A percentile compares a stretch with the other conserved stretches of the same genome.
These are phyloP conservation scores for Candida sanyaensis DNA, from an alignment of 1,139 yeast genomes.

Conservation along the genomic window DNA sequence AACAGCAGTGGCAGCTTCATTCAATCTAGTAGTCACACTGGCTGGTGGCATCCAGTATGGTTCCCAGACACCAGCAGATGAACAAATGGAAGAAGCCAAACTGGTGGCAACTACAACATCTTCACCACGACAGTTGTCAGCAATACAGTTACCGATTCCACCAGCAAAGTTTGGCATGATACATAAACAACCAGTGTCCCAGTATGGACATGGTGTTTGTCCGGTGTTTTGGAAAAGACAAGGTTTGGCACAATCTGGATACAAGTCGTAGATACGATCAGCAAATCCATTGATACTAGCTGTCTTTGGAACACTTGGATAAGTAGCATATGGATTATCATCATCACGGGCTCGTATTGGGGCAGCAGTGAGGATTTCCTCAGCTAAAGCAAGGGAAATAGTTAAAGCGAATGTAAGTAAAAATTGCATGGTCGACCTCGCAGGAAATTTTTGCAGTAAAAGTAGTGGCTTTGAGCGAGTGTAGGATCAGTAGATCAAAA, in stretches of 20 bases:
- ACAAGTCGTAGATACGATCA: slow-evolving; percentile 27
- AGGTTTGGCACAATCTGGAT: slow-evolving; percentile 25
- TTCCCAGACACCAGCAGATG: slow-evolving; percentile 43
- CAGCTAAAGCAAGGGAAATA: background rate
- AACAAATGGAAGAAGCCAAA: slow-evolving; percentile 42
- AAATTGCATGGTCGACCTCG: too few relatives aligned
- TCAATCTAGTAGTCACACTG: slow-evolving; percentile 34
- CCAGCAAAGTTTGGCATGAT: slow-evolving; percentile 33
- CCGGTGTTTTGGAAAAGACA: slow-evolving; percentile 29
- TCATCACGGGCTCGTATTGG: slow-evolving; percentile 1
- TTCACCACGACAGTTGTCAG: slow-evolving; percentile 29
- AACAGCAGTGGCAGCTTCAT: slow-evolving; percentile 28
- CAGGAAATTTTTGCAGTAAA: too few relatives aligned
- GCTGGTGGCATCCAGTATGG: slow-evolving; percentile 39
- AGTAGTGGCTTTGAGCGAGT: background rate
- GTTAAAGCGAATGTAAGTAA: too few relatives aligned
- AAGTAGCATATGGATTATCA: slow-evolving; percentile 21
- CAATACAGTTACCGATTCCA: slow-evolving; percentile 31
- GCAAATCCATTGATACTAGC: slow-evolving; percentile 40
- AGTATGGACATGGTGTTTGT: slow-evolving; percentile 33
- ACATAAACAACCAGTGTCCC: slow-evolving; percentile 42
- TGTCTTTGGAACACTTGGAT: slow-evolving; percentile 35
- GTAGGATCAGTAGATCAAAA: background rate
- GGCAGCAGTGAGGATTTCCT: slow-evolving; percentile 1
- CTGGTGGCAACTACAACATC: slow-evolving; percentile 40